Conservation (phyloP, 169 alveolate genomes). For the Theileria annulata region DNA sequence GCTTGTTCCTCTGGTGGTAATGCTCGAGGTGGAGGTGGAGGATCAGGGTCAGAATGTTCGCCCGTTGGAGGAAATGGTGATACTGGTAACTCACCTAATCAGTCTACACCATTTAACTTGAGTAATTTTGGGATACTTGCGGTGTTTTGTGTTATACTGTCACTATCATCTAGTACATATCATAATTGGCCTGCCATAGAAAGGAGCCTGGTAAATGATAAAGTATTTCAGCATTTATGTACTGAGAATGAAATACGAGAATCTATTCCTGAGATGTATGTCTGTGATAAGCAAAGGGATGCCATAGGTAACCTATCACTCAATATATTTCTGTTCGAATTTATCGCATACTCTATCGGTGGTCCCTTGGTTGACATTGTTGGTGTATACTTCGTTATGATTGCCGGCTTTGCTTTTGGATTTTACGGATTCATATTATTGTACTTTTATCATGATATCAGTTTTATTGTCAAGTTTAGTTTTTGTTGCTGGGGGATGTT, state of each 20-base stretch:
- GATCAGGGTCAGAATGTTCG: no score
- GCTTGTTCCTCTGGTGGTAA: no score
- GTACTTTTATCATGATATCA: background rate
- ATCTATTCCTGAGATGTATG: slow-evolving; percentile 35
- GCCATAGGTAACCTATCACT: slow-evolving; percentile 34
- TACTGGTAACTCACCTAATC: background rate
- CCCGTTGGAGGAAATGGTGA: no score
- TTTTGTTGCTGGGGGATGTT: slow-evolving; percentile 54
- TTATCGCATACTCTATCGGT: slow-evolving; percentile 22
- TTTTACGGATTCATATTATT: slow-evolving; percentile 41
- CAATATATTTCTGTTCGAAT: slow-evolving; percentile 35
- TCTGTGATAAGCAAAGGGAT: slow-evolving; percentile 58
- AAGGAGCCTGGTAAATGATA: slow-evolving; percentile 32
- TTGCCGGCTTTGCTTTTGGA: slow-evolving; percentile 33
- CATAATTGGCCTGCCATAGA: slow-evolving; percentile 64
- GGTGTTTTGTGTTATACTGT: slow-evolving; percentile 40
- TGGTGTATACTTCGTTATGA: slow-evolving; percentile 29
- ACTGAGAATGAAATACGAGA: slow-evolving; percentile 29
- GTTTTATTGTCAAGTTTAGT: slow-evolving; percentile 10
- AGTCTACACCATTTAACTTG: slow-evolving; percentile 40
- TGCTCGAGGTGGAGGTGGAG: background rate
- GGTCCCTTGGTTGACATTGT: slow-evolving; percentile 45
- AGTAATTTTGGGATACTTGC: slow-evolving; percentile 22
- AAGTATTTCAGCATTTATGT: slow-evolving; percentile 27
- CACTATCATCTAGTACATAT: slow-evolving; percentile 56